Evolutionary conservation across 2,329 filamentous ascomycete genomes (phyloP).

Genomic region (Phaeophleospora eucalypticola): DNA sequence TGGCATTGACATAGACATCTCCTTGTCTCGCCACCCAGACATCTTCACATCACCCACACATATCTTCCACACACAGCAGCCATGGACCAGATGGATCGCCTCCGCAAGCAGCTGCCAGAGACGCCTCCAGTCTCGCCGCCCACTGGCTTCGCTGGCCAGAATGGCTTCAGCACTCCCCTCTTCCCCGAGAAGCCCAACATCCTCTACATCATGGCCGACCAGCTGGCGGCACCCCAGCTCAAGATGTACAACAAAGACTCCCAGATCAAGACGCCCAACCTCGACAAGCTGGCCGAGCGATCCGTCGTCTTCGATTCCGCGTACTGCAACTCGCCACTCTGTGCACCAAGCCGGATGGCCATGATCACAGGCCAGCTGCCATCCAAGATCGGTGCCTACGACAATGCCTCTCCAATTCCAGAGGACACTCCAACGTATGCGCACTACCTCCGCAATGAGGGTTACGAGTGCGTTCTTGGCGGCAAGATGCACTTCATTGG

Average conservation of each 20-base stretch:
- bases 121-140: constrained; percentile 37
- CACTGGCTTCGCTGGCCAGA: constrained; percentile 35
- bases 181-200: constrained; percentile 62
- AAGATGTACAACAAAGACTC: constrained; percentile 88
- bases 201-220: constrained; percentile 94
- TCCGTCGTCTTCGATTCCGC: constrained; percentile 90
- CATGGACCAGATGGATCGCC: constrained; percentile 25
- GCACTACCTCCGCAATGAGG: constrained; percentile 78
- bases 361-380: constrained; percentile 91
- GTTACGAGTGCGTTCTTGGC: constrained; percentile 85
- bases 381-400: constrained; percentile 85
- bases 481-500: constrained; percentile 98
- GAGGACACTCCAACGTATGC: constrained; percentile 88
- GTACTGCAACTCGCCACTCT: constrained; percentile 90
- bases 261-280: constrained; percentile 86
- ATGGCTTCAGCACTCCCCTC: constrained; percentile 37
- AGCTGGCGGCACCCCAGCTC: constrained; percentile 83
- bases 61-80: neutral
- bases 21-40: neutral
- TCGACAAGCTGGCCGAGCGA: constrained; percentile 74
- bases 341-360: constrained; percentile 87
- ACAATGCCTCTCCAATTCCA: constrained; percentile 81
- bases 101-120: constrained; percentile 29
- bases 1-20: no score
- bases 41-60: neutral